These are phyloP conservation scores for Yarrowia osloensis DNA, from an alignment of 805 yeast genomes.

Conservation along the genomic window DNA sequence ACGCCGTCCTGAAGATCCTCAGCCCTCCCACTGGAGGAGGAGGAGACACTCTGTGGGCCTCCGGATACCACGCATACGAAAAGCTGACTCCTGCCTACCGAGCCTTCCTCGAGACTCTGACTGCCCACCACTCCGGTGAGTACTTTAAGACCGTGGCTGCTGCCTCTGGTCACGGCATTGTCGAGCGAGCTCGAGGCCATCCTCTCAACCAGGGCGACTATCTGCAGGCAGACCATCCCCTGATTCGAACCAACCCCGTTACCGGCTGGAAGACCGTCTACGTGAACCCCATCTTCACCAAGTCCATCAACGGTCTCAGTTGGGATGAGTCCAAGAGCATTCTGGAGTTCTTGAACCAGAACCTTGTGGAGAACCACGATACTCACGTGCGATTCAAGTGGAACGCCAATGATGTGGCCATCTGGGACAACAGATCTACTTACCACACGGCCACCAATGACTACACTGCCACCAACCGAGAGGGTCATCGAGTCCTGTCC, in stretches of 20 bases:
- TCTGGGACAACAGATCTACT: conserved; percentile 77
- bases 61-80: conserved; percentile 58
- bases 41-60: conserved; percentile 59
- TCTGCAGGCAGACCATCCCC: conserved; percentile 49
- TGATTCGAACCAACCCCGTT: conserved; percentile 66
- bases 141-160: conserved; percentile 32
- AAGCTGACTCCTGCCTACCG: conserved; percentile 54
- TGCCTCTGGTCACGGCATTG: conserved; percentile 31
- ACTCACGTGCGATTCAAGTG: conserved; percentile 46
- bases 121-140: conserved; percentile 36
- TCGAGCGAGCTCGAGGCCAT: conserved; percentile 37
- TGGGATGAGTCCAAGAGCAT: conserved; percentile 53
- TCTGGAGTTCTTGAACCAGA: conserved; percentile 50
- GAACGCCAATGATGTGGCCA: conserved; percentile 68
- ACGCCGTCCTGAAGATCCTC: conserved; percentile 65
- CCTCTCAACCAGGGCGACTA: conserved; percentile 40
- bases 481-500: conserved; percentile 20
- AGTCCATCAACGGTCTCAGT: conserved; percentile 54
- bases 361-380: conserved; percentile 49
- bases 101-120: conserved; percentile 48
- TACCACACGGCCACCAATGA: conserved; percentile 69
- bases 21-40: conserved; percentile 54
- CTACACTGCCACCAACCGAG: background rate
- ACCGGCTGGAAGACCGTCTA: conserved; percentile 64
- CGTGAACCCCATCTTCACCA: conserved; percentile 55